Conservation (phyloP, 1,139 yeast genomes). For the Trichomonascaceae sp. region DNA sequence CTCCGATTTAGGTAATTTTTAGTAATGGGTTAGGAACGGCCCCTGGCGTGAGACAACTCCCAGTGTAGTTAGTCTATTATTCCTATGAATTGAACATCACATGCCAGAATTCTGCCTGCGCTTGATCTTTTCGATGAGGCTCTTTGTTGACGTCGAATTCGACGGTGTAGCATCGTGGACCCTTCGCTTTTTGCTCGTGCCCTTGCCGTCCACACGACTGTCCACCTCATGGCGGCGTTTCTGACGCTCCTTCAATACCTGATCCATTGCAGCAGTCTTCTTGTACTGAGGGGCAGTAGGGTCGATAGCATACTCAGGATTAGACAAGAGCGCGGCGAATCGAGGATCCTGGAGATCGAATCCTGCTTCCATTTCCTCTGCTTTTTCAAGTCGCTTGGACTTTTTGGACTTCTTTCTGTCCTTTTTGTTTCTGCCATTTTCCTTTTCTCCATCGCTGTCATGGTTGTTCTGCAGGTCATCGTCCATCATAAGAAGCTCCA, state of each 20-base stretch:
- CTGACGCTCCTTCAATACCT: constrained; percentile 62
- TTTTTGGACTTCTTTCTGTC: constrained; percentile 50
- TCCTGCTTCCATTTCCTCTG: constrained; percentile 33
- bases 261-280: constrained; percentile 76
- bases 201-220: constrained; percentile 2
- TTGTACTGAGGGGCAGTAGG: constrained; percentile 82
- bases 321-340: constrained; percentile 76
- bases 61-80: no score
- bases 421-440: no score
- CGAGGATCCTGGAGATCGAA: constrained; percentile 77
- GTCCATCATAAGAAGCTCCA: constrained; percentile 63
- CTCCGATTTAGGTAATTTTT: no score
- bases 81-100: no score
- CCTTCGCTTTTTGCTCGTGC: constrained; percentile 8
- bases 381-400: constrained; percentile 49
- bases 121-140: background rate
- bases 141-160: no score
- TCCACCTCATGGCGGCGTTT: constrained; percentile 29
- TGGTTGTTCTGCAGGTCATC: constrained; percentile 29
- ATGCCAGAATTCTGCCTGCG: no score
- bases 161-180: no score
- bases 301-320: constrained; percentile 74
- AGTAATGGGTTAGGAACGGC: no score
- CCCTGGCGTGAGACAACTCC: no score
- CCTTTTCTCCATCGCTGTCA: constrained; percentile 43